Percentiles rank a stretch among this genome's conserved stretches.
Evolutionary conservation across 148 eudicot genomes (phyloP).

Genomic region (Cornus suecica): DNA sequence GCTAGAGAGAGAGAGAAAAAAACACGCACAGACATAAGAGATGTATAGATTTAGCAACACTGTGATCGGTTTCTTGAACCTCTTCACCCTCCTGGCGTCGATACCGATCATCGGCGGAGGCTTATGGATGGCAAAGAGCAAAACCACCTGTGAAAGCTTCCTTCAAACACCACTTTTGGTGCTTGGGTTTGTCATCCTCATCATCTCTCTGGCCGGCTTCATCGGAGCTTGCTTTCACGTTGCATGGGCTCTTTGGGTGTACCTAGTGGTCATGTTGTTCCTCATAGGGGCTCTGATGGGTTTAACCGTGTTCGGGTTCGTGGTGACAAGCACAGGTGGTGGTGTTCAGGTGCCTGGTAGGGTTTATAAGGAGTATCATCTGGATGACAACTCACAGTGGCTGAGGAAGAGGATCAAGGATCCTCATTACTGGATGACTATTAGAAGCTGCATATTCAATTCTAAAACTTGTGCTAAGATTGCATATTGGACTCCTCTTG

Average conservation of each 20-base stretch:
- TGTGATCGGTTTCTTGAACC: constrained; percentile 83
- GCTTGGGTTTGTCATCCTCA: constrained; percentile 68
- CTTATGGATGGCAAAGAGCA: constrained; percentile 69
- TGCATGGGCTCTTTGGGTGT: constrained; percentile 79
- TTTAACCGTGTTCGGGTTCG: constrained; percentile 80
- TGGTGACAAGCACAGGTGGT: constrained; percentile 67
- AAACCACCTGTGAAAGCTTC: constrained; percentile 75
- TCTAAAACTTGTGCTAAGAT: constrained; percentile 74
- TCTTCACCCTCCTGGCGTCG: constrained; percentile 76
- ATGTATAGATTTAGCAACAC: constrained; percentile 91
- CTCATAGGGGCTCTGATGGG: constrained; percentile 49
- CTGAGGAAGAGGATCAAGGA: constrained; percentile 50
- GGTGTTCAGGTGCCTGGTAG: constrained; percentile 56
- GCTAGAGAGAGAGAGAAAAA: neutral
- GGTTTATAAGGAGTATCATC: constrained; percentile 61
- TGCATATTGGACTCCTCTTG: constrained; percentile 70
- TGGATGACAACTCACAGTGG: constrained; percentile 66
- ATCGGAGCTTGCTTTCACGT: constrained; percentile 89
- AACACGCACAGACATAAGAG: neutral
- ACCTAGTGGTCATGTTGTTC: constrained; percentile 66
- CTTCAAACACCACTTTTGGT: constrained; percentile 80
- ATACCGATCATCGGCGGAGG: constrained; percentile 96
- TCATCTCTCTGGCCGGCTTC: constrained; percentile 78
- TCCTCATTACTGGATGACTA: constrained; percentile 51
- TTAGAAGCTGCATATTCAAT: constrained; percentile 65